These are phyloP conservation scores for Bruguiera parviflora DNA, from an alignment of 345 rosid genomes.

Conservation along the genomic window DNA sequence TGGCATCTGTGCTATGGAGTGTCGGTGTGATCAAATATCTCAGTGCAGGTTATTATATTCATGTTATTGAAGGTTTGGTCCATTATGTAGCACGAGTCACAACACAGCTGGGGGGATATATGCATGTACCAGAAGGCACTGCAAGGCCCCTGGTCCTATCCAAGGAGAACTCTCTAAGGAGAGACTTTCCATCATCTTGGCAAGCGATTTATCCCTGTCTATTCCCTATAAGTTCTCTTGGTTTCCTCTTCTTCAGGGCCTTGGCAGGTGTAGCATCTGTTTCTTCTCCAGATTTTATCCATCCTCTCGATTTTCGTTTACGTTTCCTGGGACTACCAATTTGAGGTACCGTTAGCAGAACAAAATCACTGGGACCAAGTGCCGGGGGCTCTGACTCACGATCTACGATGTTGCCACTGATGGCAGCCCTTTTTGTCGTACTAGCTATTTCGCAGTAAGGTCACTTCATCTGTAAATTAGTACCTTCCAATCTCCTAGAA, in stretches of 20 bases:
- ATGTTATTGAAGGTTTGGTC: too few species aligned
- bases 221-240: too few species aligned
- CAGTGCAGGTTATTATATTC: too few species aligned
- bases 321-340: constrained; percentile 28
- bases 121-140: too few species aligned
- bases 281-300: constrained; percentile 22
- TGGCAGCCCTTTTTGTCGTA: constrained; percentile 42
- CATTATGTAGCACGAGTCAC: too few species aligned
- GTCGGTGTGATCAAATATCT: too few species aligned
- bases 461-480: constrained; percentile 62
- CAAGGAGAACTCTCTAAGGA: too few species aligned
- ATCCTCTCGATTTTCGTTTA: constrained; percentile 41
- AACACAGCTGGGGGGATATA: too few species aligned
- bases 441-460: constrained; percentile 52
- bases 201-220: too few species aligned
- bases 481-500: constrained; percentile 74
- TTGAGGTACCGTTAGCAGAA: constrained; percentile 36
- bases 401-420: constrained; percentile 78
- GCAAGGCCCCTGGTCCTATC: too few species aligned
- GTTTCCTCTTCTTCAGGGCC: too few species aligned
- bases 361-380: constrained; percentile 50
- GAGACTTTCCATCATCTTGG: too few species aligned
- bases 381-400: constrained; percentile 76
- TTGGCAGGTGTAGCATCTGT: constrained; percentile 6
- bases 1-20: neutral